Evolutionary conservation across 2,329 filamentous ascomycete genomes (phyloP), one percentile per base, ranked within the genome.

Genomic region (Hysterium pulicare): DNA sequence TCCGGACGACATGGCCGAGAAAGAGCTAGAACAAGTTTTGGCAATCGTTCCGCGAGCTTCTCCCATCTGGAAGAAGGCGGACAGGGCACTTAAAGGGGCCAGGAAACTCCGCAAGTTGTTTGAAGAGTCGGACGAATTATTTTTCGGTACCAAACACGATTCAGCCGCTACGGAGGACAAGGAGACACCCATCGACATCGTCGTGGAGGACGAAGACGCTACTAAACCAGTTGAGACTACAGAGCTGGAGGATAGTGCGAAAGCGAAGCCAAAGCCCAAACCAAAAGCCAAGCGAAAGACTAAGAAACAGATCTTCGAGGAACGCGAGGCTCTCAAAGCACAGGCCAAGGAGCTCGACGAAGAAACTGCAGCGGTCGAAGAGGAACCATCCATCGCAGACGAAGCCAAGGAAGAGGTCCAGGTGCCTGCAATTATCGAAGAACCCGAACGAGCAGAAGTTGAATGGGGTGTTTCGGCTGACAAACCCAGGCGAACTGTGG

Each of bases 91-190:
- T 41, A 67, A 66, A 47, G 62, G 64, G 10, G 64, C 63, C 44
- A 79, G 86, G 44, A 78, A 79, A 41, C 78, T 84, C 35, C 80
- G 86, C 38, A 93, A 95, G 66, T 82, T 87, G 37, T 86, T 84
- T 55, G 91, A 90, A 71, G 89, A 88, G 61, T 87, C 90, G 44
- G 87, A 91, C 54, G 86, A 89, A 54, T 73, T 91, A 4, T 90
- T 90, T 31, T 67, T 67, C 50, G 70, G 72, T 20, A 54, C 69
- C 23, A 66, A 75, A 37, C 70, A 69, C 2, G 75, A 78, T 49
- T 67, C 71, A 38, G 74, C 74, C 45, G 54, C 63, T 9, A 61
- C 69, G 3, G 71, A 76, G 44, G 73, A 74, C 43, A 65, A 66
- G 54, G 59, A 59, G 40, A 59, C 61, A 31, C 58, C 59, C 21